Evolutionary conservation across 192 early-diverging fungal species (phyloP).

Genomic region (Phlyctochytrium bullatum): DNA sequence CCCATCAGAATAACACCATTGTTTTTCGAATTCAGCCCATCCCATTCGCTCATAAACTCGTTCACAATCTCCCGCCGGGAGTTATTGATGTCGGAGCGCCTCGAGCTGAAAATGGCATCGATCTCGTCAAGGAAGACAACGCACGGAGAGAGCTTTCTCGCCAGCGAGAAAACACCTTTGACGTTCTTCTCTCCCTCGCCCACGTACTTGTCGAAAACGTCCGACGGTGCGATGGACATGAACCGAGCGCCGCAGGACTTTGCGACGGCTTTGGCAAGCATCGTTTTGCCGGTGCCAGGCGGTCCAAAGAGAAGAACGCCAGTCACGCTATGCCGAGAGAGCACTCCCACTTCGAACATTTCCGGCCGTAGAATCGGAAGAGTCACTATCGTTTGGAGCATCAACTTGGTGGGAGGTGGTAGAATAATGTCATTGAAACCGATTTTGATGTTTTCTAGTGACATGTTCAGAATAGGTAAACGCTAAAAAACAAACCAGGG

Average conservation of each 20-base stretch:
- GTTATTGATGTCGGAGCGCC: constrained; percentile 44
- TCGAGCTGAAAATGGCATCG: constrained; percentile 81
- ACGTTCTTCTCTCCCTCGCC: constrained; percentile 98
- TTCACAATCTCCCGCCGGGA: constrained; percentile 82
- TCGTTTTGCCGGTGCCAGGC: constrained; percentile 46
- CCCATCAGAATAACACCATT: constrained; percentile 80
- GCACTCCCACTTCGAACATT: constrained; percentile 49
- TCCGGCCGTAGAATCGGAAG: constrained; percentile 48
- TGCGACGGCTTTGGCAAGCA: constrained; percentile 56
- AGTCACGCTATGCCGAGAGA: constrained; percentile 57
- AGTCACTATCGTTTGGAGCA: constrained; percentile 72
- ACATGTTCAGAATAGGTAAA: too few species aligned
- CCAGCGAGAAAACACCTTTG: constrained; percentile 87
- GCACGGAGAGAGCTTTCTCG: constrained; percentile 87
- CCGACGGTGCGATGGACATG: constrained; percentile 90
- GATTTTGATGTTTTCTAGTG: constrained; percentile 48
- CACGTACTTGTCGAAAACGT: constrained; percentile 96
- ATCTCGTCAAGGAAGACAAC: constrained; percentile 98
- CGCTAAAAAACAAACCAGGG: too few species aligned
- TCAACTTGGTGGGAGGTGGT: constrained; percentile 73
- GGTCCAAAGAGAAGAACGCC: constrained; percentile 63
- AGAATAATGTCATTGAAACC: constrained; percentile 74
- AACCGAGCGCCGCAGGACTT: constrained; percentile 92
- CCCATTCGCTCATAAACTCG: constrained; percentile 89
- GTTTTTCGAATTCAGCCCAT: constrained; percentile 54